Evolutionary conservation across 140 eudicot species (phyloP), one percentile per base, ranked within the genome.

Genomic region (Senecio squalidus): DNA sequence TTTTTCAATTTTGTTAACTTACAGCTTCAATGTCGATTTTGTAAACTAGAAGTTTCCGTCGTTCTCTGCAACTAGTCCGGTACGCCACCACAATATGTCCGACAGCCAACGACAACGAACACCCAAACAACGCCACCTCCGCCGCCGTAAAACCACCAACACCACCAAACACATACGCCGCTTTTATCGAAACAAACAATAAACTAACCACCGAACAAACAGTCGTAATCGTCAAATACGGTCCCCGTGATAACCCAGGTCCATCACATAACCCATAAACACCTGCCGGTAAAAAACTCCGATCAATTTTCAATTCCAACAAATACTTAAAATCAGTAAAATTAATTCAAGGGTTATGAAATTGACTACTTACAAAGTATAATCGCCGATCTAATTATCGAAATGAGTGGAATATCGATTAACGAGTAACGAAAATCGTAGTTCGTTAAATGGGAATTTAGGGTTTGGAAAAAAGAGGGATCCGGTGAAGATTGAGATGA

Each of bases 11-110:
- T 6, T 23, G 16, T 9, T 20, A 34, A 91, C 98, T 91, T 77
- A 86, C 98, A 70, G 96, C 94, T 83, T 91, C 96, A 29, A 91
- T 79, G 62, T 91, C 98, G 67, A 91, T 86, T 40, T 86, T 91
- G 81, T 83, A 91, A n/a, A 86, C 96, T 0, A 91, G 94, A 39
- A 91, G 86, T 81, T 91, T 86, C 34, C 95, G 75, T 59, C 96
- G 78, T 67, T 91, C 98, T 47, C 98, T 61, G 58, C 96, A 86
- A 48, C 98, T 91, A 21, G 83, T 91, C 64, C 94, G 78, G 28
- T 91, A 91, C 9, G 98, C 98, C 71, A 81, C 96, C 62, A 76
- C 81, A 16, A 86, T 70, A 58, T 91, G 98, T 2, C 79, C 96
- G 20, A 83, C 67, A n/a, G 92, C 98, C 64, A 92, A 55, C 28